phyloP scores from a whole-genome alignment of 2,329 filamentous ascomycete genomes.

The Plenodomus biglobosus region DNA sequence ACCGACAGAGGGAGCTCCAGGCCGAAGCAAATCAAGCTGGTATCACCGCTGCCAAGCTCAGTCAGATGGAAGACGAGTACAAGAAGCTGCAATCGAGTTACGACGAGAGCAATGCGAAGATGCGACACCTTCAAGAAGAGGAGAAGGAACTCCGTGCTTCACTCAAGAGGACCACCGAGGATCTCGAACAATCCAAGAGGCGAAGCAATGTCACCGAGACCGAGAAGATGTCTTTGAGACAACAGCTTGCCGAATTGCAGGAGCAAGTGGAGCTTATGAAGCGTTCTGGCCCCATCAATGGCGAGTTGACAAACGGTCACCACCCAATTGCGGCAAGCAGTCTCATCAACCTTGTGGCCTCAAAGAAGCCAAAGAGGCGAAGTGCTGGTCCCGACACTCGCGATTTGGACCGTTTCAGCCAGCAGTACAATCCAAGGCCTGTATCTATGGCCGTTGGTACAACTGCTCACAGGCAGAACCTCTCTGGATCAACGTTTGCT shows the following conservation, averaged over 20 bases:
- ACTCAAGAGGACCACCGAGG: conserved; percentile 73
- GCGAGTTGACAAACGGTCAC: conserved; percentile 66
- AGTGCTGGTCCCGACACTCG: conserved; percentile 86
- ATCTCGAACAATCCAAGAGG: conserved; percentile 77
- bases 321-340: conserved; percentile 61
- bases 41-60: conserved; percentile 86
- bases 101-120: conserved; percentile 85
- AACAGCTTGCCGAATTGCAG: conserved; percentile 86
- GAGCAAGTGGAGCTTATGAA: conserved; percentile 90
- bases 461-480: conserved; percentile 66
- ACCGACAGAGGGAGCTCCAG: conserved; percentile 89
- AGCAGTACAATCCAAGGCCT: conserved; percentile 88
- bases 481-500: conserved; percentile 76
- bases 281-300: conserved; percentile 71
- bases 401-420: conserved; percentile 86
- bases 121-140: conserved; percentile 93
- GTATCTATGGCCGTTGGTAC: conserved; percentile 88
- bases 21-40: conserved; percentile 96
- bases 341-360: conserved; percentile 93
- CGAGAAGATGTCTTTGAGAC: conserved; percentile 81
- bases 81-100: conserved; percentile 84
- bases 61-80: conserved; percentile 95
- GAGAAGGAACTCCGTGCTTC: conserved; percentile 83
- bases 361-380: conserved; percentile 94
- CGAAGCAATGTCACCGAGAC: conserved; percentile 75